These are phyloP conservation scores for Trichothecium sympodiale DNA, from an alignment of 2,329 filamentous ascomycete genomes.

Conservation along the genomic window DNA sequence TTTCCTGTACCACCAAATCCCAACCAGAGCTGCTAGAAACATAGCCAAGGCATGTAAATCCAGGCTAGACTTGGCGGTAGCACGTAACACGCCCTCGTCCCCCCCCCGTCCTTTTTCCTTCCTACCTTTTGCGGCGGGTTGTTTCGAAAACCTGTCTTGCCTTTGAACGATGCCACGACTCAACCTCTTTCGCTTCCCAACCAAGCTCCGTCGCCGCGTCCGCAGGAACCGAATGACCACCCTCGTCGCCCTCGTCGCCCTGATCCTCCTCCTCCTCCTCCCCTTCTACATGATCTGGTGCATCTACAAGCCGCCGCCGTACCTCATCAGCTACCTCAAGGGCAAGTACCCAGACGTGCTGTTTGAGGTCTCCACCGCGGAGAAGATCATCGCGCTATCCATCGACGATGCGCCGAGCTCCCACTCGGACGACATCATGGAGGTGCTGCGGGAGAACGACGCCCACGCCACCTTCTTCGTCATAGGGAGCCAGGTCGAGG, in stretches of 20 bases:
- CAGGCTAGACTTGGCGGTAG: too few relatives aligned
- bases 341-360: slow-evolving; percentile 67
- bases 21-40: too few relatives aligned
- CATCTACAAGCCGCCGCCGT: slow-evolving; percentile 71
- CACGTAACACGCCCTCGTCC: too few relatives aligned
- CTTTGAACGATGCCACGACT: slow-evolving; percentile 24
- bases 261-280: slow-evolving; percentile 22
- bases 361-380: slow-evolving; percentile 50
- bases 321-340: slow-evolving; percentile 60
- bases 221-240: slow-evolving; percentile 48
- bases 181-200: slow-evolving; percentile 42
- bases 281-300: slow-evolving; percentile 45
- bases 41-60: too few relatives aligned
- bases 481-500: slow-evolving; percentile 65
- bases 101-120: slow-evolving; percentile 2
- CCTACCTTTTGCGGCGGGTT: slow-evolving; percentile 5
- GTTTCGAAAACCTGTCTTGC: too few relatives aligned
- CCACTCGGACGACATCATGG: slow-evolving; percentile 59
- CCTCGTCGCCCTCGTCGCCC: slow-evolving; percentile 28
- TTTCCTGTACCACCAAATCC: too few relatives aligned
- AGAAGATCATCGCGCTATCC: slow-evolving; percentile 67
- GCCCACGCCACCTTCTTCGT: slow-evolving; percentile 81
- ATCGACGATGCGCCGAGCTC: slow-evolving; percentile 77
- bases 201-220: slow-evolving; percentile 44
- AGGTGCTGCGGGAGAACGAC: slow-evolving; percentile 51